Evolutionary conservation across 2,329 filamentous ascomycete genomes (phyloP), one percentile per base, ranked within the genome.

Genomic region (Thelonectria olida): DNA sequence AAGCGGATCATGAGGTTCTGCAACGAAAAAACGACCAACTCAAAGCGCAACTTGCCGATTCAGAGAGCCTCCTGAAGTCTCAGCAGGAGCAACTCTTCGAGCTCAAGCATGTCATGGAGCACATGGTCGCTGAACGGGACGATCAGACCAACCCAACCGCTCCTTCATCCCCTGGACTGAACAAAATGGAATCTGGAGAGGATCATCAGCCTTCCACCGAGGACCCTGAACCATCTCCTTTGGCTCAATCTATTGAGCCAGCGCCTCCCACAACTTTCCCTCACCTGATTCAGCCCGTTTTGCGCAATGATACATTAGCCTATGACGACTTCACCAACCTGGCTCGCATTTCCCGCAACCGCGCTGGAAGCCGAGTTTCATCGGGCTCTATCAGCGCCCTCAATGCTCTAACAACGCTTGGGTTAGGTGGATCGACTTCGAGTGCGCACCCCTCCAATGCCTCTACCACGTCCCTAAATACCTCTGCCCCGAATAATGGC

Each of bases 11-110:
- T 36, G 93, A 97, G 67, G 85, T 86, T 5, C 82, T 94, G 41
- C 89, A 93, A 58, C 91, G 91, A 73, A 92, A 92, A 74, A 97
- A 96, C 71, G 93, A 97, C 58, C 92, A 96, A 77, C 85, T 98
- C 52, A 92, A 88, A 72, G 85, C 90, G 23, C 94, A 98, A 76
- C 83, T 99, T 54, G 88, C 88, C 58, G 95, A 99, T 74, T 95
- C 92, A 0, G 93, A 98, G 77, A 84, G 86, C 22, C 85, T 99
- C 17, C 85, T 99, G 62, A 89, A 88, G 59, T 97, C 92, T 1
- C 93, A 98, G 71, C 94, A 97, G 74, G 94, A 98, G 76, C 96
- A 99, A 75, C 83, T 99, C 3, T 85, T 91, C 2, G 92, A 98
- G 76, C 86, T 99, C 65, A 99, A 99, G 78, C 84, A 87, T 19